These are phyloP conservation scores for Entomortierella lignicola DNA, from an alignment of 192 early-diverging fungal genomes.

Conservation along the genomic window DNA sequence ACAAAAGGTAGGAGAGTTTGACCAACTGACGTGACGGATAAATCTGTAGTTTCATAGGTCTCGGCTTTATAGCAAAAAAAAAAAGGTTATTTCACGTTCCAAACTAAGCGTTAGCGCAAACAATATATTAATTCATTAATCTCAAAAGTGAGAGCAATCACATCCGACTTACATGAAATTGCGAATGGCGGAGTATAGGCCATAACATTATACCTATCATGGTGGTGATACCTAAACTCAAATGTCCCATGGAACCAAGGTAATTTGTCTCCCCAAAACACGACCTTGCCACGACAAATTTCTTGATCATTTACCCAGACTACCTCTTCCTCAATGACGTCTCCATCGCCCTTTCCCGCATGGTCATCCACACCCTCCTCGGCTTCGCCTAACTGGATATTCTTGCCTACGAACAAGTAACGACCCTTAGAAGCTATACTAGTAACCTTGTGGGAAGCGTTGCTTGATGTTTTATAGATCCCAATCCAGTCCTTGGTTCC, in stretches of 20 bases:
- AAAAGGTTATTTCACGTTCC: neutral
- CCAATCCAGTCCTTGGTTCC: slow-evolving; percentile 92
- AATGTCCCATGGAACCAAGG: slow-evolving; percentile 91
- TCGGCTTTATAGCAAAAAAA: slow-evolving; percentile 15
- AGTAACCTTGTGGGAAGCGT: slow-evolving; percentile 80
- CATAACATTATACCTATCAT: slow-evolving; percentile 86
- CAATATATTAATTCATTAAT: slow-evolving; percentile 2
- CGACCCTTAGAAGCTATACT: slow-evolving; percentile 77
- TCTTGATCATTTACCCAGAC: slow-evolving; percentile 44
- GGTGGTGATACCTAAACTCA: slow-evolving; percentile 92
- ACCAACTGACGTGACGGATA: slow-evolving; percentile 43
- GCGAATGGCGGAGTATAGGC: slow-evolving; percentile 82
- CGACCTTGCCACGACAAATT: slow-evolving; percentile 33
- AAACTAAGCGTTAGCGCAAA: neutral
- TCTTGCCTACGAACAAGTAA: slow-evolving; percentile 69
- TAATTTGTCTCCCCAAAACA: slow-evolving; percentile 72
- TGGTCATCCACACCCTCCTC: slow-evolving; percentile 63
- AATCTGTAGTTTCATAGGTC: slow-evolving; percentile 16
- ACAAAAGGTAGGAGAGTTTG: slow-evolving; percentile 53
- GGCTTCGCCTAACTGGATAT: slow-evolving; percentile 48
- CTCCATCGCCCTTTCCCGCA: slow-evolving; percentile 50
- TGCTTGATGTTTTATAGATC: slow-evolving; percentile 83
- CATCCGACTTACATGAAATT: slow-evolving; percentile 65
- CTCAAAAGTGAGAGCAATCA: slow-evolving; percentile 3
- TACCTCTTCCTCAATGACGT: slow-evolving; percentile 36